A percentile compares a stretch with the other conserved stretches of the same genome.
Conservation (phyloP, 2,329 filamentous ascomycete genomes). For the Anisogramma anomala region DNA sequence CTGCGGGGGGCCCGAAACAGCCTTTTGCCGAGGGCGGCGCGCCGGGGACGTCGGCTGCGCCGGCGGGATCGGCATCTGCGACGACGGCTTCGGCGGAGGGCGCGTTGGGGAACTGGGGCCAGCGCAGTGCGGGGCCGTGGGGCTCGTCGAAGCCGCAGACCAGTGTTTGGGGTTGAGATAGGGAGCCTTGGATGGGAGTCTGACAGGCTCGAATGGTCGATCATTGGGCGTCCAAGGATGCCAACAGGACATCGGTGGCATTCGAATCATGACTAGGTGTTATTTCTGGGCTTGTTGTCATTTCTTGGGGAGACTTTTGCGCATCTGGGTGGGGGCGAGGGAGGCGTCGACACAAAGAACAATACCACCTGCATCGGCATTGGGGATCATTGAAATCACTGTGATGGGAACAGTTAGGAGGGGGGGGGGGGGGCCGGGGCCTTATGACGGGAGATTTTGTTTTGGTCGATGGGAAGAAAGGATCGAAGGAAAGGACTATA, state of each 20-base stretch:
- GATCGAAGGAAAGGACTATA: too few relatives aligned
- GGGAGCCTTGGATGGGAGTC: neutral
- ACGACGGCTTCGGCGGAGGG: slow-evolving; percentile 52
- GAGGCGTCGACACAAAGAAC: slow-evolving; percentile 14
- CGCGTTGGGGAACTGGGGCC: slow-evolving; percentile 19
- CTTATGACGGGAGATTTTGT: too few relatives aligned
- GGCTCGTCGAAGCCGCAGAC: slow-evolving; percentile 50
- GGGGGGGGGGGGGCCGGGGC: too few relatives aligned
- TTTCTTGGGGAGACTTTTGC: slow-evolving; percentile 10
- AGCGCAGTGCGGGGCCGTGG: slow-evolving; percentile 69
- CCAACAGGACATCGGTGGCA: slow-evolving; percentile 1
- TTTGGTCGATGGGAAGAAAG: too few relatives aligned
- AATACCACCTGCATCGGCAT: slow-evolving; percentile 15
- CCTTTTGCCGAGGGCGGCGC: slow-evolving; percentile 49
- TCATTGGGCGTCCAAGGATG: neutral
- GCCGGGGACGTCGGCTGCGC: too few relatives aligned
- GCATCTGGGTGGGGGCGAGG: slow-evolving; percentile 6
- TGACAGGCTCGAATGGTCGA: neutral
- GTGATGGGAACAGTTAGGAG: too few relatives aligned
- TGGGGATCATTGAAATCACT: too few relatives aligned
- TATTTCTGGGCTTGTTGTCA: slow-evolving; percentile 11
- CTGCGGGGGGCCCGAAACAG: slow-evolving; percentile 36
- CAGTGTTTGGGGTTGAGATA: slow-evolving; percentile 75
- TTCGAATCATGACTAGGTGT: slow-evolving; percentile 13
- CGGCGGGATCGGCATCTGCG: too few relatives aligned